These are phyloP conservation scores for Vitis rotundifolia DNA, from an alignment of 164 flowering plant species.

Conservation along the genomic window DNA sequence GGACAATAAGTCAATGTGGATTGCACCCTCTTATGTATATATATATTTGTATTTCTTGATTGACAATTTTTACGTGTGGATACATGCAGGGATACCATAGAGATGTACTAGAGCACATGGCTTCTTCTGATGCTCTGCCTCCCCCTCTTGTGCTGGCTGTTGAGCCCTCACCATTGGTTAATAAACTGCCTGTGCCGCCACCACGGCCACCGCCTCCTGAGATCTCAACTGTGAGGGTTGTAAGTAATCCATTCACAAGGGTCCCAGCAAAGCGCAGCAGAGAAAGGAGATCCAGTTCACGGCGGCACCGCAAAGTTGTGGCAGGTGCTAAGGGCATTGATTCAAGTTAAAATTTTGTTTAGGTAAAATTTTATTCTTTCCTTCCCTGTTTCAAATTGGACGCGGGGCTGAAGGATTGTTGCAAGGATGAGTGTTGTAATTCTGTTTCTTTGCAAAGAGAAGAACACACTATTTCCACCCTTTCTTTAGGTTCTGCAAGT, in stretches of 20 bases:
- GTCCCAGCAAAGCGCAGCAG: constrained; percentile 28
- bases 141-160: constrained; percentile 9
- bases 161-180: constrained; percentile 16
- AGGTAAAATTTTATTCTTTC: constrained; percentile 21
- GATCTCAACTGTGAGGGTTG: constrained; percentile 9
- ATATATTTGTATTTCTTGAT: background rate
- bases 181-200: constrained; percentile 5
- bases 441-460: constrained; percentile 5
- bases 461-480: background rate
- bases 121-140: constrained; percentile 15
- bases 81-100: constrained; percentile 41
- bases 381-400: constrained; percentile 24
- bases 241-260: constrained; percentile 13
- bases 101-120: constrained; percentile 25
- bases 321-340: constrained; percentile 17
- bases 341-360: constrained; percentile 28
- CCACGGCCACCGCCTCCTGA: constrained; percentile 10
- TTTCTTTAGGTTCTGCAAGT: background rate
- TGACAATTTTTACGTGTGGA: background rate
- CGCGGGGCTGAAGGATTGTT: constrained; percentile 24
- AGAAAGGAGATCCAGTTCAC: constrained; percentile 31
- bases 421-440: constrained; percentile 24
- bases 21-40: background rate
- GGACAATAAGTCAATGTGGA: background rate
- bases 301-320: constrained; percentile 37